These are phyloP conservation scores for Taxawa tesnikishii DNA, from an alignment of 2,329 filamentous ascomycete genomes.

Conservation along the genomic window DNA sequence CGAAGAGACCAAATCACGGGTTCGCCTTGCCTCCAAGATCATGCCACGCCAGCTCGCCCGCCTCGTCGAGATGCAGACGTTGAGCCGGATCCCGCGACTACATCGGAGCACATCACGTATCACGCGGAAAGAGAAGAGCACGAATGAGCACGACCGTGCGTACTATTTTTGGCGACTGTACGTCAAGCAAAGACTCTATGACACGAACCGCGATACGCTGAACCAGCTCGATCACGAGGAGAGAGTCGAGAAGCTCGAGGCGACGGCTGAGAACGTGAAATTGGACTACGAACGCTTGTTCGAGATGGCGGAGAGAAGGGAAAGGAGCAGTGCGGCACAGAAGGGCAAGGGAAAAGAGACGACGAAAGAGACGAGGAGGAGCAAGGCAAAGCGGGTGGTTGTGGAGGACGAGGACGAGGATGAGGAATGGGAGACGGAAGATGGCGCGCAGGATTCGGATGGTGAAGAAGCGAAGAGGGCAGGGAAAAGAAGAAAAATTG, in stretches of 20 bases:
- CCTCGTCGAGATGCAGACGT: slow-evolving; percentile 63
- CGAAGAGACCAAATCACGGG: slow-evolving; percentile 37
- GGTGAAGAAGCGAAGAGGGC: slow-evolving; percentile 4
- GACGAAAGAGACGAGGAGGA: slow-evolving; percentile 12
- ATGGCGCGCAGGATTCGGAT: slow-evolving; percentile 16
- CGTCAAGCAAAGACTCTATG: slow-evolving; percentile 65
- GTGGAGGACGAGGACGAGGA: slow-evolving; percentile 24
- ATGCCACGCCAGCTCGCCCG: slow-evolving; percentile 64
- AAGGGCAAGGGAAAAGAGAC: slow-evolving; percentile 8
- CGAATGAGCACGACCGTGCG: slow-evolving; percentile 45
- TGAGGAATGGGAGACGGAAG: slow-evolving; percentile 15
- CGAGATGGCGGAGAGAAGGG: slow-evolving; percentile 29
- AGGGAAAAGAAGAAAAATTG: slow-evolving; percentile 3
- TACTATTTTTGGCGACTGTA: slow-evolving; percentile 63
- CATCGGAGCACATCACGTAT: slow-evolving; percentile 36
- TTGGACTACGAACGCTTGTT: slow-evolving; percentile 62
- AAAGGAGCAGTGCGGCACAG: slow-evolving; percentile 11
- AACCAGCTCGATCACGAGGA: slow-evolving; percentile 57
- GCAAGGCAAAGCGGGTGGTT: slow-evolving; percentile 21
- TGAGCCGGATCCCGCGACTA: slow-evolving; percentile 39
- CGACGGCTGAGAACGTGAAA: slow-evolving; percentile 55
- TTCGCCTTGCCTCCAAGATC: slow-evolving; percentile 57
- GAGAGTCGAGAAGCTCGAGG: slow-evolving; percentile 59
- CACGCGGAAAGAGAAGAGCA: slow-evolving; percentile 31
- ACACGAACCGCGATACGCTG: slow-evolving; percentile 60